Conservation (phyloP, 495 filamentous ascomycete species). For the Tetracladium setigerum region DNA sequence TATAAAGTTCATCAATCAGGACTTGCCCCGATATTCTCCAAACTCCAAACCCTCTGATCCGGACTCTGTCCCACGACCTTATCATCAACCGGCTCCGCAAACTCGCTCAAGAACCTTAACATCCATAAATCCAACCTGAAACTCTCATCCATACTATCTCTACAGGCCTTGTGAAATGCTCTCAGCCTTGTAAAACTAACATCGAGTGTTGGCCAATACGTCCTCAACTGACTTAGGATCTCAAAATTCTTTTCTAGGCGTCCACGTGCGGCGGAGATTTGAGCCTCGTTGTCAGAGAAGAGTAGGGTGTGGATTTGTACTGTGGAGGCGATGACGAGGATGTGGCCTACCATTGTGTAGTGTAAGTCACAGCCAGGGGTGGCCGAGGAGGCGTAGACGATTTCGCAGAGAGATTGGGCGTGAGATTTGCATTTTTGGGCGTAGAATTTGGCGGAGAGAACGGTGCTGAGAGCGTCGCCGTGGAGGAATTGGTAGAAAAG, state of each 20-base stretch:
- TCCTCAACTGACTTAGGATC: conserved; percentile 23
- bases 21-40: conserved; percentile 13
- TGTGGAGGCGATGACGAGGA: conserved; percentile 32
- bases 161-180: conserved; percentile 31
- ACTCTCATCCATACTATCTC: conserved; percentile 21
- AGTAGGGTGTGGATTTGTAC: conserved; percentile 34
- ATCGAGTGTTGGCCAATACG: conserved; percentile 31
- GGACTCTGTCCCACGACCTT: conserved; percentile 4
- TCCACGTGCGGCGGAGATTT: conserved; percentile 16
- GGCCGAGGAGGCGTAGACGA: conserved; percentile 25
- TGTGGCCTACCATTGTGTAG: conserved; percentile 33
- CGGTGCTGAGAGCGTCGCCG: conserved; percentile 3
- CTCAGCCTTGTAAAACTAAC: conserved; percentile 25
- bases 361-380: conserved; percentile 27
- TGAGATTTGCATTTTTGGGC: conserved; percentile 29
- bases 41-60: conserved; percentile 3
- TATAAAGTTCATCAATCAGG: neutral
- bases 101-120: conserved; percentile 30
- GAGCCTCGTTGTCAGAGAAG: conserved; percentile 20
- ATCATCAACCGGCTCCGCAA: conserved; percentile 19
- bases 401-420: conserved; percentile 26
- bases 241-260: conserved; percentile 32
- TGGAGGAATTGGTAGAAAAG: conserved; percentile 36
- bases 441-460: conserved; percentile 13
- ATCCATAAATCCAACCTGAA: conserved; percentile 35